A percentile compares a stretch with the other conserved stretches of the same genome.
These are phyloP conservation scores for Fusarium keratoplasticum DNA, from an alignment of 2,329 filamentous ascomycete species.

Conservation along the genomic window DNA sequence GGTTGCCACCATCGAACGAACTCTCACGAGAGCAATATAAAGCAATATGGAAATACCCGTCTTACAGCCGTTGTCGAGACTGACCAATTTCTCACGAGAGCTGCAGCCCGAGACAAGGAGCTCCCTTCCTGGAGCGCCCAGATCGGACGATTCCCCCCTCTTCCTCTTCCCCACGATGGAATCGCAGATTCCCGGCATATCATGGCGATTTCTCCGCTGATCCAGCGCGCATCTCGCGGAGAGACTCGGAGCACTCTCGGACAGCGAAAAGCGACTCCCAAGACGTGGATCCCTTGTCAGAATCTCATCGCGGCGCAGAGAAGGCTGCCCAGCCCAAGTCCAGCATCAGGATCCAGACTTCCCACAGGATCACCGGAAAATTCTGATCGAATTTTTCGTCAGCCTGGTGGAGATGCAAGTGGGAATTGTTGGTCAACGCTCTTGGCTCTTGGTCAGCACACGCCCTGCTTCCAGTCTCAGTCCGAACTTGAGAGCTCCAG, in stretches of 20 bases:
- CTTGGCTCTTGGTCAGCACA: slow-evolving; percentile 27
- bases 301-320: slow-evolving; percentile 7
- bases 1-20: slow-evolving; percentile 21
- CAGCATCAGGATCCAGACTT: background rate
- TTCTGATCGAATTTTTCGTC: slow-evolving; percentile 24
- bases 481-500: background rate
- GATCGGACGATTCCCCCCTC: slow-evolving; percentile 28
- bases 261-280: slow-evolving; percentile 12
- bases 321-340: background rate
- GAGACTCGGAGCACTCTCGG: slow-evolving; percentile 39
- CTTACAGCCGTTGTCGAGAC: slow-evolving; percentile 11
- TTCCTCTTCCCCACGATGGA: slow-evolving; percentile 22
- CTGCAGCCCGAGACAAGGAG: slow-evolving; percentile 8
- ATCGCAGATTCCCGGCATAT: slow-evolving; percentile 28
- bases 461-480: slow-evolving; percentile 7
- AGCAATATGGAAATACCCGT: slow-evolving; percentile 13
- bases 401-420: slow-evolving; percentile 37
- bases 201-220: slow-evolving; percentile 14
- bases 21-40: slow-evolving; percentile 6
- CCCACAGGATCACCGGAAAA: slow-evolving; percentile 13
- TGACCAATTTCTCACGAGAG: background rate
- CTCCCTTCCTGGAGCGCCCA: slow-evolving; percentile 10
- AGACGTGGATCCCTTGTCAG: slow-evolving; percentile 36
- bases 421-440: slow-evolving; percentile 19
- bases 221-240: slow-evolving; percentile 23